phyloP scores from a whole-genome alignment of 2,329 filamentous ascomycete species.

The Paraphaeosphaeria minitans region DNA sequence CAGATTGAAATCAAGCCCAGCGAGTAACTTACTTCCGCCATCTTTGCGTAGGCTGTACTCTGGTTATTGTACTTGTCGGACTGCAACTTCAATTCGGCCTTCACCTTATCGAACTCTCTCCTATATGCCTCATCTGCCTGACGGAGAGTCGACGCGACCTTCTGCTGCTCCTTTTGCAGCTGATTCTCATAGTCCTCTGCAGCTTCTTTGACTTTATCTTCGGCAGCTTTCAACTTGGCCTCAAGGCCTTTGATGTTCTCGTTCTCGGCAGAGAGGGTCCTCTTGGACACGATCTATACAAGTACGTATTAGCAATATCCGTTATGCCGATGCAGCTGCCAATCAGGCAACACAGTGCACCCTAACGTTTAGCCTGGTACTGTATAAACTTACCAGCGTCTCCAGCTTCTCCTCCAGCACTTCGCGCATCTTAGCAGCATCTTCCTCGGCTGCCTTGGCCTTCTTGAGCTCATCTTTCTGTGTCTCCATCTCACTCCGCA shows the following conservation, averaged over 20 bases:
- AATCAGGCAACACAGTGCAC: no score
- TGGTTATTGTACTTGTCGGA: conserved; percentile 30
- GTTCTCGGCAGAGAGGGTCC: conserved; percentile 22
- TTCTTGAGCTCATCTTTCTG: conserved; percentile 22
- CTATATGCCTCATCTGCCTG: conserved; percentile 14
- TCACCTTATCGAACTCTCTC: conserved; percentile 27
- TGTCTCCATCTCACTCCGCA: conserved; percentile 32
- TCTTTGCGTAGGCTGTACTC: conserved; percentile 25
- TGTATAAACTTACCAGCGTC: conserved; percentile 10
- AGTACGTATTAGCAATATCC: background rate
- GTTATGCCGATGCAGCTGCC: no score
- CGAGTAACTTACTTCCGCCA: conserved; percentile 23
- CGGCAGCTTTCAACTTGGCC: conserved; percentile 20
- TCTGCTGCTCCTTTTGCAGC: conserved; percentile 27
- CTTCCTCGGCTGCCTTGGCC: conserved; percentile 13
- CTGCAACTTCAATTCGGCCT: conserved; percentile 21
- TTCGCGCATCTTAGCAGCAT: conserved; percentile 15
- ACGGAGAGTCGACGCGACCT: conserved; percentile 20
- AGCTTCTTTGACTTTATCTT: conserved; percentile 22
- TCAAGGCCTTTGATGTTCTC: conserved; percentile 21
- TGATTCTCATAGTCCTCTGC: conserved; percentile 21
- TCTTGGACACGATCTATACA: conserved; percentile 18
- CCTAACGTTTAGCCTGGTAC: no score
- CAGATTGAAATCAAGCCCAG: no score
- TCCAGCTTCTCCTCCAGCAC: conserved; percentile 25